Evolutionary conservation across 257 asterid genomes (phyloP), one percentile per base, ranked within the genome.

Genomic region (Solanum peruvianum): DNA sequence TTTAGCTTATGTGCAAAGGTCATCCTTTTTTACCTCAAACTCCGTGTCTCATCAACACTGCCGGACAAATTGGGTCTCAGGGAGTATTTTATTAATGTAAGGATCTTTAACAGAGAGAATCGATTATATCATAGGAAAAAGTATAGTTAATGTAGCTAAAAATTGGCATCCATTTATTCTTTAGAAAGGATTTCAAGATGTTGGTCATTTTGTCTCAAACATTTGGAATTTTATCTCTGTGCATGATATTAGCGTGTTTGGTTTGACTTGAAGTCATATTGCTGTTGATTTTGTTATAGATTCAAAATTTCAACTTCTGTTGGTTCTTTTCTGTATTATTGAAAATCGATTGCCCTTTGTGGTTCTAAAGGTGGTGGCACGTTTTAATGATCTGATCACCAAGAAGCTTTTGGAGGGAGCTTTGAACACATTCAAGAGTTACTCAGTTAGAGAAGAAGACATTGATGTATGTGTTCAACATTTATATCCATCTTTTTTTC

Each of bases 341-440:
- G 58, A 81, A 75, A 58, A 41, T 88, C 23, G 49, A 71, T 73
- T 87, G 20, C 27, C n/a, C 41, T 90, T 9, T 80, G 83, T 86
- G 87, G 75, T 82, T 84, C 58, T 88, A 47, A 88, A 97, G 99
- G 99, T 95, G 87, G 98, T 97, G 86, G 97, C 99, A 45, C 98
- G 99, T 41, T 97, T 97, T 94, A 97, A 97, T 87, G 99, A 97
- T 92, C 93, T 97, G 85, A 88, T 95, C 41, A 95, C 99, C n/a
- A 94, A 86, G 91, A 96, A 93, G 3, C 93, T 97, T 87, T 83
- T 97, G 91, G 97, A 92, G 90, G 99, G 99, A 88, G 99, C 99
- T 85, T 89, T 97, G 92, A 97, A 92, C 87, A 92, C 99, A 73
- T 97, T 97, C 95, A 92, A 91, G 92, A 92, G 90, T 83, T 94